Base-by-base conservation (phyloP, 352 stramenopile genomes). In the Phytophthora pseudosyringae region DNA sequence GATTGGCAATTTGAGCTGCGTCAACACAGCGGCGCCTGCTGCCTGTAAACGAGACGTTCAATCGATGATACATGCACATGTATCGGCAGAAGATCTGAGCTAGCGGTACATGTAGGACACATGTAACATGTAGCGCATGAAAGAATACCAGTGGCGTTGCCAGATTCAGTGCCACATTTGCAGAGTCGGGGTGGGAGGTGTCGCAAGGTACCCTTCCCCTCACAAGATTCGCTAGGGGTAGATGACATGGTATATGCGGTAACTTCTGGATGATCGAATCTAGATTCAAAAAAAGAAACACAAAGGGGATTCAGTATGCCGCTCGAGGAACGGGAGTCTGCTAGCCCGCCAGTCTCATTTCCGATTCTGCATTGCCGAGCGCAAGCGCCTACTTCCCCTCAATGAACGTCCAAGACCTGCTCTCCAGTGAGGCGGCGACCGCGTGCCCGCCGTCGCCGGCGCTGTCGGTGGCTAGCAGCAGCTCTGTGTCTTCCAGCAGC, bases 231-330 rank as follows among this genome's bases (percentile, higher is more conserved):
- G 26, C 11, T 13, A 35, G 16, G 21, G 21, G 21, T 21, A 50
- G 40, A n/a, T 36, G 8, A 1, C 0, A 59, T 67, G 18, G 6
- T 50, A 60, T 56, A 9, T 12, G 12, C 1, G 16, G 5, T 25
- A 7, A 29, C 12, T 18, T 41, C 48, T 59, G 64, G 47, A 64
- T 55, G 65, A 68, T 71, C 69, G 73, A 71, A 75, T 75, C 62
- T 64, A 58, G 32, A 78, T 83, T 78, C 75, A 64, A 67, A 86
- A 82, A 82, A 86, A 81, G 71, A 80, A 81, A 78, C 73, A 75
- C 63, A 76, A 81, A 81, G 65, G 64, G 53, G 65, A 71, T 80
- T 81, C 62, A 77, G 62, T 85, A 85, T 85, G 64, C 18, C 16
- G 2, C 15, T 45, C 31, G 40, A 64, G 51, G 71, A 62, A n/a